phyloP scores from a whole-genome alignment of 2,329 filamentous ascomycete species.

The Ascochyta clinopodiicola region DNA sequence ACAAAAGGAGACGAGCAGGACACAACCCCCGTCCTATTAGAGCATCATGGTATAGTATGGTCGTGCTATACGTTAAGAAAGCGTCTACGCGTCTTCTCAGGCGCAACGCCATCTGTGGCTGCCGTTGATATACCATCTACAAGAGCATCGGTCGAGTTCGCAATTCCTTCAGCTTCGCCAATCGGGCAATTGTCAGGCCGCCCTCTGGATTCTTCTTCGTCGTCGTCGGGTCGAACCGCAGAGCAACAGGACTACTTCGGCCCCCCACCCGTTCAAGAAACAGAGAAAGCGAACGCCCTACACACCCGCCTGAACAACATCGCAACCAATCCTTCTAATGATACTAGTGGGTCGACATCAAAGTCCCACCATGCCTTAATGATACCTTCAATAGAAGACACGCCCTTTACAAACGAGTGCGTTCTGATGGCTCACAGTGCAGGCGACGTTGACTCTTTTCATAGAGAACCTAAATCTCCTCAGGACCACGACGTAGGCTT shows the following conservation, averaged over 20 bases:
- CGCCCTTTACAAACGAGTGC: conserved; percentile 50
- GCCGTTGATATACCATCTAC: conserved; percentile 38
- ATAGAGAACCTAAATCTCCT: conserved; percentile 32
- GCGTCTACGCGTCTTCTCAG: conserved; percentile 72
- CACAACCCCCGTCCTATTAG: conserved; percentile 54
- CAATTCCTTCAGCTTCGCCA: conserved; percentile 34
- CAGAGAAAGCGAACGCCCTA: background rate
- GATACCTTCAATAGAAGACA: conserved; percentile 30
- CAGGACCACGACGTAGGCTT: conserved; percentile 56
- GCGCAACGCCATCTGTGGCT: conserved; percentile 34
- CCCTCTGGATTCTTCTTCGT: conserved; percentile 17
- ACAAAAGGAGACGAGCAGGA: conserved; percentile 61
- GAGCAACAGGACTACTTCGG: conserved; percentile 55
- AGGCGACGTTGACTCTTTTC: conserved; percentile 50
- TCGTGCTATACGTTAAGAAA: conserved; percentile 72
- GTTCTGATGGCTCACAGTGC: conserved; percentile 50
- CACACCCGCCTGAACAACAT: conserved; percentile 12
- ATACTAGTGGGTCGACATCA: background rate
- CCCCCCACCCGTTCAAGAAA: background rate
- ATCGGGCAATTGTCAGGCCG: conserved; percentile 19
- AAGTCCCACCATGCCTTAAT: conserved; percentile 22
- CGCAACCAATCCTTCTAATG: conserved; percentile 2
- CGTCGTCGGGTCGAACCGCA: conserved; percentile 15
- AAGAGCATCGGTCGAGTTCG: conserved; percentile 42
- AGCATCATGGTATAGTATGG: conserved; percentile 73